A percentile compares a stretch with the other conserved stretches of the same genome.
Evolutionary conservation across 1,284 basidiomycete genomes (phyloP).

Genomic region (Ganoderma boninense): DNA sequence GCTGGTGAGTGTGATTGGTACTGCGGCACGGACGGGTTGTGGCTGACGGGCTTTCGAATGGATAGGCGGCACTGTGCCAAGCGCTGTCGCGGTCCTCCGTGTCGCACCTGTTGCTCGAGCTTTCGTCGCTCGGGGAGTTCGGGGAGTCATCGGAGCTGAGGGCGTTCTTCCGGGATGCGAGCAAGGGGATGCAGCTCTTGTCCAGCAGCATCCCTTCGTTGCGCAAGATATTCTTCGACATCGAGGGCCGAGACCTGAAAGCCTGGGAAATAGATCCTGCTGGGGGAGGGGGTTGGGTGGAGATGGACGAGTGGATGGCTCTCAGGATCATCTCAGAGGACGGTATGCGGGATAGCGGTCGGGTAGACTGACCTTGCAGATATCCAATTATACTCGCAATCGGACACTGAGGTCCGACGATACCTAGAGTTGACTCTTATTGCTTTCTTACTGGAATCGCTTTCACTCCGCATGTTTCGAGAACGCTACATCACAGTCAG

Average conservation of each 20-base stretch:
- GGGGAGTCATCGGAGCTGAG: not conserved
- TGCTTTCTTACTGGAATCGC: too few relatives aligned
- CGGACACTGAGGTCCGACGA: not conserved
- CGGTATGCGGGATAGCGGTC: not conserved
- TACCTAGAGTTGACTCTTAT: too few relatives aligned
- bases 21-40: not conserved
- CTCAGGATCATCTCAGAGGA: not conserved
- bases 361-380: not conserved
- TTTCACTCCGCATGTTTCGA: too few relatives aligned
- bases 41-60: not conserved
- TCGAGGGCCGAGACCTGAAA: not conserved
- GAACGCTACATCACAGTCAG: too few relatives aligned
- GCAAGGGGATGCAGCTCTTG: not conserved
- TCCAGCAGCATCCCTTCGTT: not conserved
- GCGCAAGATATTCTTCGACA: slow-evolving; percentile 1
- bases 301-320: not conserved
- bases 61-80: not conserved
- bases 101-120: not conserved
- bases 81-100: not conserved
- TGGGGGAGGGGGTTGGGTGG: not conserved
- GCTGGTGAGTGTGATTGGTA: not conserved
- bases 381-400: not conserved
- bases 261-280: not conserved
- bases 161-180: not conserved
- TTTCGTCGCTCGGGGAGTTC: not conserved